A percentile compares a stretch with the other conserved stretches of the same genome.
These are phyloP conservation scores for Lipomyces oligophaga DNA, from an alignment of 805 yeast species.

Conservation along the genomic window DNA sequence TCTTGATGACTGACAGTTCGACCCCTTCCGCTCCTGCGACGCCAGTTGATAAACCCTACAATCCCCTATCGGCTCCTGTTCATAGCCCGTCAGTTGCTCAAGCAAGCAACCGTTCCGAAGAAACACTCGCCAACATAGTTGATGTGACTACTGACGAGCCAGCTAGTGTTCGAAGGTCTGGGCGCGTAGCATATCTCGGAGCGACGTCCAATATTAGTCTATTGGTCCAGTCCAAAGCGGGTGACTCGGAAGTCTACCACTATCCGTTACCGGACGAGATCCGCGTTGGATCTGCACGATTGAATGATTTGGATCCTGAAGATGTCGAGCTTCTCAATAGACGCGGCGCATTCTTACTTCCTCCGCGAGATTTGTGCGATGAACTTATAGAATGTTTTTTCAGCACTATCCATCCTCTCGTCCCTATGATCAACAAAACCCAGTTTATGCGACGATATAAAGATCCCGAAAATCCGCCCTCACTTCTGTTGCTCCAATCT, in stretches of 20 bases:
- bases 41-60: too few relatives aligned
- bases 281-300: conserved; percentile 32
- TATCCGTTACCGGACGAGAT: conserved; percentile 33
- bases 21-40: too few relatives aligned
- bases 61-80: too few relatives aligned
- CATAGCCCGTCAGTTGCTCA: too few relatives aligned
- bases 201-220: conserved; percentile 49
- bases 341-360: conserved; percentile 56
- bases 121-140: conserved; percentile 37
- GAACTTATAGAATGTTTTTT: conserved; percentile 62
- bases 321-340: conserved; percentile 59
- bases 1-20: too few relatives aligned
- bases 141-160: conserved; percentile 37
- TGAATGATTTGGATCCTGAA: conserved; percentile 47
- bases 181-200: conserved; percentile 49
- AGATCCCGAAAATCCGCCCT: conserved; percentile 55
- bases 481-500: conserved; percentile 62
- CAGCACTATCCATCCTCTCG: conserved; percentile 58
- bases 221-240: conserved; percentile 46
- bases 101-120: too few relatives aligned
- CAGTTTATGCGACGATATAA: conserved; percentile 58
- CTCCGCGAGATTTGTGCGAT: conserved; percentile 54
- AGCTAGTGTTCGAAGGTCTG: conserved; percentile 30
- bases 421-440: conserved; percentile 63
- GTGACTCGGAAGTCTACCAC: conserved; percentile 45